Evolutionary conservation across 2,329 filamentous ascomycete species (phyloP), one percentile per base, ranked within the genome.

Genomic region (Paraphoma chrysanthemicola): DNA sequence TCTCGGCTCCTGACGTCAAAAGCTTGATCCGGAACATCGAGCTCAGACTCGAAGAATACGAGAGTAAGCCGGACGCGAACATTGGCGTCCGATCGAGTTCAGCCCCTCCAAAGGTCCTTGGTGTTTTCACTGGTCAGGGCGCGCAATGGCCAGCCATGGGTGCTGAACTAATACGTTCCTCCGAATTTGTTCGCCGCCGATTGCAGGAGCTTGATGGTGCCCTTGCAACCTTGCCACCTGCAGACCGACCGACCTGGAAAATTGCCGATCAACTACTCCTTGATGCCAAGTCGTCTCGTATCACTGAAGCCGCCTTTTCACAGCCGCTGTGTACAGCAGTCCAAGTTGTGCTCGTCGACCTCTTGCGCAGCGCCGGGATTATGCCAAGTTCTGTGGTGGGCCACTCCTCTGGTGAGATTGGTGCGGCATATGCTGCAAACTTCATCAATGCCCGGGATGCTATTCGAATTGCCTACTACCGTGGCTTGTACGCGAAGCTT

Each of bases 121-220:
- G 6, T 78, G 78, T 81, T 0, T 81, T 81, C 55, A 79, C 78
- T 0, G 79, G 79, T 3, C 79, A 81, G 53, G 79, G 80, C 18
- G 78, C 77, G 1, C 78, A 79, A 41, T 81, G 76, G 74, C 53
- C 54, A 1, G 69, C 66, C 0, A 81, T 81, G 79, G 79, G 79
- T 1, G 54, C 59, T 5, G 72, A 79, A 33, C 66, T 81, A 1
- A 38, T 79, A 1, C 4, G 78, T 23, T 42, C 29, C 6, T 62
- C 63, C 29, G 0, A 31, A 48, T 10, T 30, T 28, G 39, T 57
- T 55, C 9, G 43, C 58, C 17, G 29, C 16, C 52, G 60, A 28
- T 18, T 66, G 6, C 14, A 16, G 6, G 16, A 23, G 2, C 23
- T 64, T 2, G 62, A 23, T 23, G 3, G 5, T 5, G 23, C 23